phyloP scores from a whole-genome alignment of 495 filamentous ascomycete genomes.

The Durotheca rogersii region DNA sequence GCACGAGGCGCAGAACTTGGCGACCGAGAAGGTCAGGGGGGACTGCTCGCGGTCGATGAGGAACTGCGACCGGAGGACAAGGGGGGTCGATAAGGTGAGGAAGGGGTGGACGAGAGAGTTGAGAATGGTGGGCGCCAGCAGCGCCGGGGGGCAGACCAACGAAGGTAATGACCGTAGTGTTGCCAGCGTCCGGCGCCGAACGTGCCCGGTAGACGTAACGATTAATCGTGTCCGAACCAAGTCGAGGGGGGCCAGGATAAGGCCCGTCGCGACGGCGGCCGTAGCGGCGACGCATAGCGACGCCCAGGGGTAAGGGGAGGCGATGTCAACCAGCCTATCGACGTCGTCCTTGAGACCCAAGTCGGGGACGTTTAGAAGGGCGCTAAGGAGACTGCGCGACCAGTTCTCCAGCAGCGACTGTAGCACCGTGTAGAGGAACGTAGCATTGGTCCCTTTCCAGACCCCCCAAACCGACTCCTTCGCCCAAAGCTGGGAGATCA shows the following conservation, averaged over 20 bases:
- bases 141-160: constrained; percentile 65
- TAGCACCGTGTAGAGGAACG: constrained; percentile 83
- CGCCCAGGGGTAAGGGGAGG: constrained; percentile 69
- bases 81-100: constrained; percentile 74
- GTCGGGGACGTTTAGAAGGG: constrained; percentile 80
- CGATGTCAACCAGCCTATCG: constrained; percentile 56
- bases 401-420: constrained; percentile 83
- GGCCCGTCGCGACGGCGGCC: constrained; percentile 74
- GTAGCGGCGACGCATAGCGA: constrained; percentile 78
- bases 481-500: constrained; percentile 81
- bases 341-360: constrained; percentile 60
- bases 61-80: constrained; percentile 75
- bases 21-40: constrained; percentile 73
- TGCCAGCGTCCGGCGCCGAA: constrained; percentile 70
- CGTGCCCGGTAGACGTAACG: constrained; percentile 71
- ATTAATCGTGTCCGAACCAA: constrained; percentile 87
- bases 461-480: constrained; percentile 87
- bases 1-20: constrained; percentile 71
- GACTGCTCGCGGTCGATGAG: constrained; percentile 79
- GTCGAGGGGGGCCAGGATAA: constrained; percentile 83
- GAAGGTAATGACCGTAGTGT: constrained; percentile 75
- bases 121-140: constrained; percentile 81
- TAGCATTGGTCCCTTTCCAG: constrained; percentile 92
- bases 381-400: constrained; percentile 78
- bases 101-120: constrained; percentile 80